These are phyloP conservation scores for Ustilago tritici DNA, from an alignment of 1,284 basidiomycete species.

Conservation along the genomic window DNA sequence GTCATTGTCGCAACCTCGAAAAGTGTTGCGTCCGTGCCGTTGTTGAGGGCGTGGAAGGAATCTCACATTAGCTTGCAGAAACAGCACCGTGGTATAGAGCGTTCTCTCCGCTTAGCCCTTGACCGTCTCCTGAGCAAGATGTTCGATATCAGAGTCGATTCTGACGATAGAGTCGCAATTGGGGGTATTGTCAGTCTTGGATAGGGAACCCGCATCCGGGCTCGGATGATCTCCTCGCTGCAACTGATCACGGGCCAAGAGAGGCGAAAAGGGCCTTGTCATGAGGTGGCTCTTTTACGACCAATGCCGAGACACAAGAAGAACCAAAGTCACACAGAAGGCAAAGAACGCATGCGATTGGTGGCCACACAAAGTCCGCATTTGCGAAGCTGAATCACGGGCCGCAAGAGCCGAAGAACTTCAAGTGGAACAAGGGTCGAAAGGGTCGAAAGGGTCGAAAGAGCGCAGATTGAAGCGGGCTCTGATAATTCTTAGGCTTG, in stretches of 20 bases:
- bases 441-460: not conserved
- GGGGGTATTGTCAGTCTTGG: not conserved
- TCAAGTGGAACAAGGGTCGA: not conserved
- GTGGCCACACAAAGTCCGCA: not conserved
- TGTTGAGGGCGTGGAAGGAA: too few relatives aligned
- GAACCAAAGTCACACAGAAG: not conserved
- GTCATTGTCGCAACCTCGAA: not conserved
- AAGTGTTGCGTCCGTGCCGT: not conserved
- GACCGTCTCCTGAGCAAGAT: too few relatives aligned
- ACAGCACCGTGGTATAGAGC: not conserved
- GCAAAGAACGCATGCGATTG: not conserved
- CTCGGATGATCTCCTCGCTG: not conserved
- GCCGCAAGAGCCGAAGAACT: constrained; percentile 1
- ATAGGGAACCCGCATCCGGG: not conserved
- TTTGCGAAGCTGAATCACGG: not conserved
- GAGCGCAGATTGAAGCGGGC: not conserved
- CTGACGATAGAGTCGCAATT: not conserved
- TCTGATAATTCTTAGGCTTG: not conserved
- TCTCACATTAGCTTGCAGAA: not conserved
- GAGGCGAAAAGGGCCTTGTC: not conserved
- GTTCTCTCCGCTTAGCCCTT: not conserved
- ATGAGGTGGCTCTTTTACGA: not conserved
- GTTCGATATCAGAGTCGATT: not conserved
- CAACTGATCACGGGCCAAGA: not conserved
- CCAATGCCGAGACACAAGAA: not conserved